phyloP scores from a whole-genome alignment of 2,329 filamentous ascomycete species.

The Colletotrichum shisoi region DNA sequence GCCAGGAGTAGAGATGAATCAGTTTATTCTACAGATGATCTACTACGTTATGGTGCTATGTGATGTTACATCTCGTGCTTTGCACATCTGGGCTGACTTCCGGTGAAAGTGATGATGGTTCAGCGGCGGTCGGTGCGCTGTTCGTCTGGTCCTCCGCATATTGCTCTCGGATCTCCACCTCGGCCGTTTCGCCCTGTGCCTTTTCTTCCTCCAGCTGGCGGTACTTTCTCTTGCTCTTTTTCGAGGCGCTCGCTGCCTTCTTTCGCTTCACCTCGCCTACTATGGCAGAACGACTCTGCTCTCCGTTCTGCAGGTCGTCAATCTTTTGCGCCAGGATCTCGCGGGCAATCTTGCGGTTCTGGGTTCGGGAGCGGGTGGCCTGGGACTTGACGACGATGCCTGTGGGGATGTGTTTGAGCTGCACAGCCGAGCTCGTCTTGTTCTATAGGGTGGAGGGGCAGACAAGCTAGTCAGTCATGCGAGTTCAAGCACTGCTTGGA shows the following conservation, averaged over 20 bases:
- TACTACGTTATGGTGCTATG: neutral
- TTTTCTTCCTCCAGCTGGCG: slow-evolving; percentile 64
- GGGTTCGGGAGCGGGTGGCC: slow-evolving; percentile 82
- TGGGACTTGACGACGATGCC: slow-evolving; percentile 95
- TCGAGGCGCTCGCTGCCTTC: slow-evolving; percentile 77
- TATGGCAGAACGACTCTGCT: slow-evolving; percentile 70
- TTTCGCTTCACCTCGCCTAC: slow-evolving; percentile 70
- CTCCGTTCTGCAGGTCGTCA: slow-evolving; percentile 77
- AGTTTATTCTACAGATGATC: neutral
- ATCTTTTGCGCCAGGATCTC: slow-evolving; percentile 76
- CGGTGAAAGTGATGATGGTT: slow-evolving; percentile 28
- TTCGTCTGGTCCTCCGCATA: slow-evolving; percentile 25
- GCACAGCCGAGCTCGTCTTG: slow-evolving; percentile 95
- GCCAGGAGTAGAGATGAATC: slow-evolving; percentile 41
- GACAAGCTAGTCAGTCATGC: slow-evolving; percentile 13
- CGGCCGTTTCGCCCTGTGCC: slow-evolving; percentile 40
- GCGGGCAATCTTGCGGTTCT: slow-evolving; percentile 88
- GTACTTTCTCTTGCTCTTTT: slow-evolving; percentile 87
- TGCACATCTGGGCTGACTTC: slow-evolving; percentile 1
- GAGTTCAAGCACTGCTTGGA: slow-evolving; percentile 20
- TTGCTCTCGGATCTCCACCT: slow-evolving; percentile 33
- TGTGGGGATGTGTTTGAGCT: slow-evolving; percentile 87
- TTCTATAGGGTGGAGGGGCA: slow-evolving; percentile 62
- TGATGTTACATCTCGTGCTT: neutral
- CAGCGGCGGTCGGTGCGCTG: slow-evolving; percentile 15